Evolutionary conservation across 2,329 filamentous ascomycete genomes (phyloP), one percentile per base, ranked within the genome.

Genomic region (Penicillium sp.): DNA sequence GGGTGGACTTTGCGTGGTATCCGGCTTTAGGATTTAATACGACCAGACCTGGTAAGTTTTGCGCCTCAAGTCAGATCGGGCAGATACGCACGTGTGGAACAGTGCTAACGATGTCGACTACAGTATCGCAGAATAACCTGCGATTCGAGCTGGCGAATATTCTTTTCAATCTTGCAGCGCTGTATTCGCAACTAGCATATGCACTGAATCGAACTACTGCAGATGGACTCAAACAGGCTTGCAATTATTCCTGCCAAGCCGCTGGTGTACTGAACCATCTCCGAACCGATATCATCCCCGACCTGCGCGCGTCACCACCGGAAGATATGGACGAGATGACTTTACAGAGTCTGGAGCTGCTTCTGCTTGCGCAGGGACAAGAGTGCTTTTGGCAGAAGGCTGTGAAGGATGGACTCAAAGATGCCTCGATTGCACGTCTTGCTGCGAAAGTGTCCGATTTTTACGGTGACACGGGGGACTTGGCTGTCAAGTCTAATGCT

Each of bases 321-420:
- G 94, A 97, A 68, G 94, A 99, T 68, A 95, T 99, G 91, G 94
- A 99, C 64, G 81, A 85, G 46, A 83, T 89, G 65, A 96, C 92
- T 0, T 79, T 99, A 44, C 88, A 93, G 64, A 90, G 89, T 47
- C 75, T 97, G 42, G 84, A 89, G 62, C 84, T 93, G 69, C 80
- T 99, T 28, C 85, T 95, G 70, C 81, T 99, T 9, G 93, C 92
- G 1, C 91, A 99, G 70, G 92, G 88, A 26, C 94, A 99, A 68
- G 94, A 99, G 74, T 97, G 92, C 69, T 97, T 94, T 73, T 99
- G 94, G 94, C 88, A 94, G 63, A 97, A 96, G 70, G 93, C 94
- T 0, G 92, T 95, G 53, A 92, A 95, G 77, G 93, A 96, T 68
- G 86, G 87, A 23, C 85, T 96, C 74, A 96, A 95, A 70, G 94